Evolutionary conservation across 2,329 filamentous ascomycete species (phyloP).

Genomic region (Akanthomyces muscarius): DNA sequence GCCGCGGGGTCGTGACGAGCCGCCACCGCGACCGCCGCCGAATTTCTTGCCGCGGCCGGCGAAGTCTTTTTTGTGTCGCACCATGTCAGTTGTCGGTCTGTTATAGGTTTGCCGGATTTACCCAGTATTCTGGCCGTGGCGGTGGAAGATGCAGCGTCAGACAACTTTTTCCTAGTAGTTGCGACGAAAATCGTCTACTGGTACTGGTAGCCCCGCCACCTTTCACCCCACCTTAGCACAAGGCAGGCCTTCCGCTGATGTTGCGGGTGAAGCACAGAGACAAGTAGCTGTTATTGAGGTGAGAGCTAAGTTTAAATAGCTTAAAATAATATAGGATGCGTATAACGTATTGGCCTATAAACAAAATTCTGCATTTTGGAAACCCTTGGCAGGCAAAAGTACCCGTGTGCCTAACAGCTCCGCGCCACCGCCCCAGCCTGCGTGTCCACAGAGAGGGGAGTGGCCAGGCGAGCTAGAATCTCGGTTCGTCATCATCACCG

Average conservation of each 20-base stretch:
- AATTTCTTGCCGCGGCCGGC: conserved; percentile 71
- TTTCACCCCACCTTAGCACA: conserved; percentile 9
- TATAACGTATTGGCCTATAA: background rate
- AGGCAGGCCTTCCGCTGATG: background rate
- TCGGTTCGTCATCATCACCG: conserved; percentile 12
- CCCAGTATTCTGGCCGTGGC: background rate
- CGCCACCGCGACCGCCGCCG: conserved; percentile 51
- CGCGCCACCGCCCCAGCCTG: conserved; percentile 15
- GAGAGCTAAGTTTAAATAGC: background rate
- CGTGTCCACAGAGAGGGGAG: conserved; percentile 15
- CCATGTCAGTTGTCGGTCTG: conserved; percentile 53
- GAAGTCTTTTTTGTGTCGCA: conserved; percentile 90
- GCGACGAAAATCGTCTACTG: conserved; percentile 7
- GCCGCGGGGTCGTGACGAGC: conserved; percentile 51
- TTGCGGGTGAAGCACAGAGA: background rate
- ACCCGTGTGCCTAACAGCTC: background rate
- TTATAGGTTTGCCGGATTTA: background rate
- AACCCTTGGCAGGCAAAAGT: background rate
- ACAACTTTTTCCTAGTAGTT: conserved; percentile 2
- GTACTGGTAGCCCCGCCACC: conserved; percentile 1
- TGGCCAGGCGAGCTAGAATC: conserved; percentile 1
- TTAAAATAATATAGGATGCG: background rate
- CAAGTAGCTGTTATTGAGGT: background rate
- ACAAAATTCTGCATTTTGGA: background rate
- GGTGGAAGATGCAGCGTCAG: background rate